These are phyloP conservation scores for Cucurbita argyrosperma DNA, from an alignment of 306 rosid species.

Conservation along the genomic window DNA sequence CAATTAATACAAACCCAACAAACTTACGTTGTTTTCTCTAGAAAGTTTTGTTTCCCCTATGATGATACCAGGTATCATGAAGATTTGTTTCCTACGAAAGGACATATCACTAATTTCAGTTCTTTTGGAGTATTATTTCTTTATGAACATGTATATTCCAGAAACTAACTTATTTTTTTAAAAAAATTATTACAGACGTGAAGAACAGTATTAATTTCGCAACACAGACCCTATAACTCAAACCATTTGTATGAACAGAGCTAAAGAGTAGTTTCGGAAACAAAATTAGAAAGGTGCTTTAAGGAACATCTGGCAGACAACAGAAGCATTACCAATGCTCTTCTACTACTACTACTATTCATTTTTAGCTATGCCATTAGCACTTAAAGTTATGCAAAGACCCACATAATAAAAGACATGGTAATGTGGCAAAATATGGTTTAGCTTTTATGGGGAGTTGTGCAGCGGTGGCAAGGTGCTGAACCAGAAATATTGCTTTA, in stretches of 20 bases:
- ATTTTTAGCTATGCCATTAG: not conserved
- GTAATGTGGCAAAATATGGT: not conserved
- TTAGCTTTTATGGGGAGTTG: not conserved
- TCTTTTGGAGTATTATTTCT: not conserved
- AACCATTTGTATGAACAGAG: not conserved
- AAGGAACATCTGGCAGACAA: not conserved
- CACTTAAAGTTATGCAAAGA: not conserved
- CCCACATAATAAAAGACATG: not conserved
- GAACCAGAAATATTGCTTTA: slow-evolving; percentile 11
- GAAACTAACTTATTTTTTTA: not conserved
- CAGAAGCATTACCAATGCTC: not conserved
- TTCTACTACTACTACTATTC: not conserved
- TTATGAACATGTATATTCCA: not conserved
- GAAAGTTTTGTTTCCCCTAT: no score
- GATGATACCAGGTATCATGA: no score
- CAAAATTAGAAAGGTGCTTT: not conserved
- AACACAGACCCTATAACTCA: not conserved
- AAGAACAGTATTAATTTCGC: not conserved
- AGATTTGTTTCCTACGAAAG: no score
- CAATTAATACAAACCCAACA: no score
- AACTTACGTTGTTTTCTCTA: no score
- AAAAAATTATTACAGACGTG: not conserved
- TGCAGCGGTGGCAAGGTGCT: slow-evolving; percentile 18
- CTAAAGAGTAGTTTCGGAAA: not conserved
- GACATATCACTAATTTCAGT: no score